Conservation (phyloP, 1,284 basidiomycete species). For the Ustilago shanxiensis region DNA sequence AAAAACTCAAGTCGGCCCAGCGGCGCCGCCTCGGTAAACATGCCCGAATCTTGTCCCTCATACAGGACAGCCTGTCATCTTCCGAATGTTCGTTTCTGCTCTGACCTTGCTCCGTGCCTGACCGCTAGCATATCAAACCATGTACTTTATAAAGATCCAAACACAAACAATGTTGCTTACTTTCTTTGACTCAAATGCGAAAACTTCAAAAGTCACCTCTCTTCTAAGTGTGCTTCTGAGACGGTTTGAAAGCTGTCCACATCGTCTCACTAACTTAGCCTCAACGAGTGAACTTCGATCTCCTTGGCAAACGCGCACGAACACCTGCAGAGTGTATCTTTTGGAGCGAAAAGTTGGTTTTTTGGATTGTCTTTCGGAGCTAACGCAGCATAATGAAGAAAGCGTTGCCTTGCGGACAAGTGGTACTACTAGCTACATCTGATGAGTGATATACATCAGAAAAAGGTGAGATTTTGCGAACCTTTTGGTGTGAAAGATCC, state of each 20-base stretch:
- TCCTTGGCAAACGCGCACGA: too few relatives aligned
- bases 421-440: slow-evolving; percentile 51
- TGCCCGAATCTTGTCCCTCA: too few relatives aligned
- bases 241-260: neutral
- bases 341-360: slow-evolving; percentile 14
- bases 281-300: too few relatives aligned
- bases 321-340: neutral
- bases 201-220: neutral
- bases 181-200: neutral
- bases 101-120: neutral
- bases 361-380: slow-evolving; percentile 15
- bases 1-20: neutral
- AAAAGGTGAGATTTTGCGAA: slow-evolving; percentile 10
- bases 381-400: slow-evolving; percentile 2
- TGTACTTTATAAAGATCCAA: slow-evolving; percentile 7
- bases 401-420: slow-evolving; percentile 2
- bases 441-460: slow-evolving; percentile 14
- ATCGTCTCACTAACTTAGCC: too few relatives aligned
- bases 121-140: neutral
- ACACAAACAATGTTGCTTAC: neutral
- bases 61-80: neutral
- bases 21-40: neutral
- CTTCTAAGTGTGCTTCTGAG: neutral
- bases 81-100: neutral
- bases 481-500: slow-evolving; percentile 11